A percentile compares a stretch with the other conserved stretches of the same genome.
Evolutionary conservation across 1,284 basidiomycete genomes (phyloP).

Genomic region (Schizophyllum commune): DNA sequence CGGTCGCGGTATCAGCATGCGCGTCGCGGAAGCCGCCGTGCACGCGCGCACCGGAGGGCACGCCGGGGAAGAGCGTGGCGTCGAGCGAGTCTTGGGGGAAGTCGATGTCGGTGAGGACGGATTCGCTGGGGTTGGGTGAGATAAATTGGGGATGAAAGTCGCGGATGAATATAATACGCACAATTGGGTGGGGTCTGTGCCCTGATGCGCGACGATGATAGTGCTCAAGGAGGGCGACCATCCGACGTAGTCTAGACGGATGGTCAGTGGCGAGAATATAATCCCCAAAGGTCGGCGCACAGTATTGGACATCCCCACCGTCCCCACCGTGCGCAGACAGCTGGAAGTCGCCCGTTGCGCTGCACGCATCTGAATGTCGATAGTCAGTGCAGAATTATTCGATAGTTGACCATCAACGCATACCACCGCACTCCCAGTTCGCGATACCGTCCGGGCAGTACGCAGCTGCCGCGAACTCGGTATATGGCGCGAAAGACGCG

Average conservation of each 20-base stretch:
- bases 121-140: conserved; percentile 15
- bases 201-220: conserved; percentile 44
- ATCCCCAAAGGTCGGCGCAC: not conserved
- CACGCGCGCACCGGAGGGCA: conserved; percentile 21
- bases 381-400: not conserved
- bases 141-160: not conserved
- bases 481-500: conserved; percentile 22
- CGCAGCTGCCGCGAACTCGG: conserved; percentile 23
- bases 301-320: conserved; percentile 29
- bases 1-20: conserved; percentile 20
- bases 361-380: conserved; percentile 13
- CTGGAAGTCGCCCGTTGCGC: conserved; percentile 28
- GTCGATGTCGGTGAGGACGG: conserved; percentile 27
- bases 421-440: conserved; percentile 17
- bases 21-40: conserved; percentile 32
- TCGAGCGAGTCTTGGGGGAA: conserved; percentile 20
- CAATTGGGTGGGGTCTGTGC: conserved; percentile 39
- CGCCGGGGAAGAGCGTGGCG: conserved; percentile 30
- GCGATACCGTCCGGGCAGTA: conserved; percentile 23
- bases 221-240: conserved; percentile 31
- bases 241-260: conserved; percentile 32
- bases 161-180: conserved; percentile 17
- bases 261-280: not conserved
- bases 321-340: conserved; percentile 34
- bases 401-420: not conserved